Conservation (phyloP, 2,329 filamentous ascomycete species). For the Bretziella fagacearum region DNA sequence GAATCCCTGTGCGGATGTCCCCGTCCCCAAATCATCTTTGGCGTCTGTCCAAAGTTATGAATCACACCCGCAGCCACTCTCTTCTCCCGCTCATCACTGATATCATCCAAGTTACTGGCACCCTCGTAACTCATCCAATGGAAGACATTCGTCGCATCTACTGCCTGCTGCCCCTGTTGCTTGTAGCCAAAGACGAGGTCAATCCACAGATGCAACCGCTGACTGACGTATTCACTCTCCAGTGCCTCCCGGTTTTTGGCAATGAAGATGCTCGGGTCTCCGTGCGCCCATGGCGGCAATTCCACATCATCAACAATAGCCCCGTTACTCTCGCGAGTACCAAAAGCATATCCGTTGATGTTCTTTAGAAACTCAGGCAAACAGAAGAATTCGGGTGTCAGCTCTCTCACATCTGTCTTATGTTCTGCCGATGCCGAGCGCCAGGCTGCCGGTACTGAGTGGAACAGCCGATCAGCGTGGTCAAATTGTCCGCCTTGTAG, state of each 20-base stretch:
- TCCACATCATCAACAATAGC: slow-evolving; percentile 70
- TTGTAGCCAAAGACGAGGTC: slow-evolving; percentile 90
- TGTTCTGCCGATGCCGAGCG: slow-evolving; percentile 74
- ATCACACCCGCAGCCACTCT: slow-evolving; percentile 88
- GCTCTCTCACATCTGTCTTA: slow-evolving; percentile 83
- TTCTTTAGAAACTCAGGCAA: slow-evolving; percentile 91
- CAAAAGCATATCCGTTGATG: slow-evolving; percentile 87
- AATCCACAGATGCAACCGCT: slow-evolving; percentile 85
- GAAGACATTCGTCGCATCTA: slow-evolving; percentile 88
- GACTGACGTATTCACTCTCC: slow-evolving; percentile 82
- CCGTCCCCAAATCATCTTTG: slow-evolving; percentile 78
- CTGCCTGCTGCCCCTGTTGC: slow-evolving; percentile 78
- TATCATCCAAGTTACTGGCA: slow-evolving; percentile 79
- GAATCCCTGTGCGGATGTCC: slow-evolving; percentile 59
- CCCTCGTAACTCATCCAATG: slow-evolving; percentile 92
- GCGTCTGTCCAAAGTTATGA: slow-evolving; percentile 96
- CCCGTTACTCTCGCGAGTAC: slow-evolving; percentile 62
- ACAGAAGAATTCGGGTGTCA: slow-evolving; percentile 96
- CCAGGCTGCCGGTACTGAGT: slow-evolving; percentile 84
- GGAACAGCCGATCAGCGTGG: slow-evolving; percentile 87
- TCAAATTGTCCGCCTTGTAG: slow-evolving; percentile 94
- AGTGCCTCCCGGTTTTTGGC: slow-evolving; percentile 89
- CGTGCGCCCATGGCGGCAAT: slow-evolving; percentile 93
- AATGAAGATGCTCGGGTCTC: slow-evolving; percentile 88
- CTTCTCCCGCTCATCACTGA: slow-evolving; percentile 73